A percentile compares a stretch with the other conserved stretches of the same genome.
Conservation (phyloP, 441 rosid species). For the Viola pubescens region DNA sequence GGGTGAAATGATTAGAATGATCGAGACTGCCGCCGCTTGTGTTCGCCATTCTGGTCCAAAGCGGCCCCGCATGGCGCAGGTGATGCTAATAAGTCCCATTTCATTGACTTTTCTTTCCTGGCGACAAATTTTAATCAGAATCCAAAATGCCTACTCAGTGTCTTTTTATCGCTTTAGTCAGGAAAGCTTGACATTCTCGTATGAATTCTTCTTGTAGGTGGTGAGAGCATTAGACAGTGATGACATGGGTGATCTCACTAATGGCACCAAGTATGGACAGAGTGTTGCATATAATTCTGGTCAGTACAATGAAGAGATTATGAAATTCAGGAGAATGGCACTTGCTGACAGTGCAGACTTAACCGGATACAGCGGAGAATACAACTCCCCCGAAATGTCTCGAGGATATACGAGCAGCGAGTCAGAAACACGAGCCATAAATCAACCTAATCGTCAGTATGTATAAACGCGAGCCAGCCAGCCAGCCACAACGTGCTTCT, state of each 20-base stretch:
- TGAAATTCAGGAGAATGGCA: constrained; percentile 58
- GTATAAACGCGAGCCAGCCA: constrained; percentile 12
- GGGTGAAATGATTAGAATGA: constrained; percentile 63
- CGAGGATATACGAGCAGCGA: constrained; percentile 39
- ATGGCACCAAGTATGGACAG: constrained; percentile 70
- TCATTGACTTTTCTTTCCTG: background rate
- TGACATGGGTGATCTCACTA: constrained; percentile 54
- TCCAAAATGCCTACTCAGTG: background rate
- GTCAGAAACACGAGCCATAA: constrained; percentile 39
- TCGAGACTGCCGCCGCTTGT: constrained; percentile 86
- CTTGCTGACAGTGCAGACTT: constrained; percentile 25
- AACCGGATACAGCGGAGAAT: constrained; percentile 37
- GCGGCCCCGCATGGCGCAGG: constrained; percentile 89
- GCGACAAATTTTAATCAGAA: background rate
- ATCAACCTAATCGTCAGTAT: constrained; percentile 15
- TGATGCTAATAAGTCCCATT: constrained; percentile 14
- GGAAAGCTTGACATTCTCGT: constrained; percentile 2
- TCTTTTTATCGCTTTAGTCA: background rate
- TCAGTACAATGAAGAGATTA: constrained; percentile 62
- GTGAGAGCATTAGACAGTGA: constrained; percentile 65
- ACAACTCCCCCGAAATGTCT: constrained; percentile 26
- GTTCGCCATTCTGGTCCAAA: constrained; percentile 80
- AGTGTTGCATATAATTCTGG: constrained; percentile 65
- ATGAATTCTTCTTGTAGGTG: constrained; percentile 32
- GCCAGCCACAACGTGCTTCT: background rate